Conservation (phyloP, 2,329 filamentous ascomycete genomes). For the Penicillium crustosum region DNA sequence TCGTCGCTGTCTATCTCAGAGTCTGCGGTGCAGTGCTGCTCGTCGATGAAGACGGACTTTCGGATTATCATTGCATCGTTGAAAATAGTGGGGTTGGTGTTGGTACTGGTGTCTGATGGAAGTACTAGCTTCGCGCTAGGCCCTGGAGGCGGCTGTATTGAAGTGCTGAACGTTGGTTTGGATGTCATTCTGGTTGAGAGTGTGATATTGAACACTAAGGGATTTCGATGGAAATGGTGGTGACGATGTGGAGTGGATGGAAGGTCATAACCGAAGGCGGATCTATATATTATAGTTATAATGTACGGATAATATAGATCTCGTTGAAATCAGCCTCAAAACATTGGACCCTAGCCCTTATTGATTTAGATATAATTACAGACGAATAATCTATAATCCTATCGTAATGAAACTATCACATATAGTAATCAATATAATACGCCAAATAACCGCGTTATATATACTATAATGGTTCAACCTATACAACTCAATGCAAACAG, state of each 20-base stretch:
- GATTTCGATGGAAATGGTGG: not conserved
- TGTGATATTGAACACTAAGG: not conserved
- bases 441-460: too few relatives aligned
- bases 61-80: conserved; percentile 60
- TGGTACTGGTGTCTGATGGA: conserved; percentile 21
- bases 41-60: conserved; percentile 57
- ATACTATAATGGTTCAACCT: not conserved
- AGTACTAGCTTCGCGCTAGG: conserved; percentile 20
- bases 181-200: conserved; percentile 7
- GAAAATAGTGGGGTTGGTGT: conserved; percentile 54
- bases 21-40: conserved; percentile 58
- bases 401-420: not conserved
- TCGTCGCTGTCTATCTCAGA: conserved; percentile 83
- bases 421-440: not conserved
- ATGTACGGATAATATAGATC: not conserved
- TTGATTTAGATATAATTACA: not conserved
- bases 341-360: not conserved
- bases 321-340: not conserved
- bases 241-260: not conserved
- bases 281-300: not conserved
- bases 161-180: conserved; percentile 11
- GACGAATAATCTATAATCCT: too few relatives aligned
- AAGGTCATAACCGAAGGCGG: not conserved
- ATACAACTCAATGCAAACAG: conserved; percentile 26
- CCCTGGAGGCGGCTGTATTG: conserved; percentile 30